These are phyloP conservation scores for Phaeophleospora eucalypticola DNA, from an alignment of 2,329 filamentous ascomycete species.

Conservation along the genomic window DNA sequence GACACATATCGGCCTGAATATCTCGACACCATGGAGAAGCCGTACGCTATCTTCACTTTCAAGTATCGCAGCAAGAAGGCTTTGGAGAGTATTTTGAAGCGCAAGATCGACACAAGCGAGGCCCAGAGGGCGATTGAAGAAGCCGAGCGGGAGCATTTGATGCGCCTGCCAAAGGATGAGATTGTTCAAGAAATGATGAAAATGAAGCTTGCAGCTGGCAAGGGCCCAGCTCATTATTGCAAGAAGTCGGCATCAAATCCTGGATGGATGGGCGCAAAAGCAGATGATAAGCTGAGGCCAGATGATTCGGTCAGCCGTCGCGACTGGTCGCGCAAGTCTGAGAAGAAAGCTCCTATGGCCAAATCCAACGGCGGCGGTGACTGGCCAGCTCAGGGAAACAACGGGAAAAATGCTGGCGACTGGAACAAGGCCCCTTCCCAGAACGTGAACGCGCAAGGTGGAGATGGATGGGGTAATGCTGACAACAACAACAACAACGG, in stretches of 20 bases:
- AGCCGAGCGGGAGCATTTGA: constrained; percentile 21
- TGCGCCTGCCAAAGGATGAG: constrained; percentile 31
- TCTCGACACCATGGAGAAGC: constrained; percentile 36
- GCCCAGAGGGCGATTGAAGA: constrained; percentile 17
- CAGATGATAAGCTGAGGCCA: constrained; percentile 4
- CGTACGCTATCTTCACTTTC: constrained; percentile 49
- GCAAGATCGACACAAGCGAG: constrained; percentile 24
- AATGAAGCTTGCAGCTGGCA: constrained; percentile 7
- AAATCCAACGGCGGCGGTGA: background rate
- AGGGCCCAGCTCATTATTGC: background rate
- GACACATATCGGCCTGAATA: constrained; percentile 37
- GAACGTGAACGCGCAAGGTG: background rate
- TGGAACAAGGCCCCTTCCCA: background rate
- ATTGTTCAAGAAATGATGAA: constrained; percentile 27
- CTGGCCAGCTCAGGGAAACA: background rate
- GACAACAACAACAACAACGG: background rate
- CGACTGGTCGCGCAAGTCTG: background rate
- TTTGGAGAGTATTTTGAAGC: constrained; percentile 35
- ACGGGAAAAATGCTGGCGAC: background rate
- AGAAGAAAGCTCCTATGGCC: too few species aligned
- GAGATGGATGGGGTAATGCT: background rate
- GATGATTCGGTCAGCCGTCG: constrained; percentile 8
- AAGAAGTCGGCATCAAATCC: background rate
- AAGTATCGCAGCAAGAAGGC: constrained; percentile 39
- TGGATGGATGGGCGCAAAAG: background rate